Evolutionary conservation across 1,139 yeast species (phyloP), one percentile per base, ranked within the genome.

Genomic region (Protomyces macrosporus): DNA sequence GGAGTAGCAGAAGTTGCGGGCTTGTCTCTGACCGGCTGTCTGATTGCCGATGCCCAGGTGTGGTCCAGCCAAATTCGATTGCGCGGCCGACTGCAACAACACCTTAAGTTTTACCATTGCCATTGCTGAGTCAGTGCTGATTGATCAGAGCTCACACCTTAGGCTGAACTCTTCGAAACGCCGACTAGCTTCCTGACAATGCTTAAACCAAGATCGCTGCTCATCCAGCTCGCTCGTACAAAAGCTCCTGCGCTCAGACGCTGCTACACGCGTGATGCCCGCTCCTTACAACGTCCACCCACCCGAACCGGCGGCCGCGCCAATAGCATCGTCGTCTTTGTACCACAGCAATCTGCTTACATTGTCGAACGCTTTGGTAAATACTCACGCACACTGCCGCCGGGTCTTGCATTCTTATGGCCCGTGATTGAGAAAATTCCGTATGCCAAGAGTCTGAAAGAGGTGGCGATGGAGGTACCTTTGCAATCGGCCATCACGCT

Each of bases 281-380:
- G 53, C 16, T 32, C n/a, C 10, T 10, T 10, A 37, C 42, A 37
- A n/a, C 42, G 42, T 23, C 23, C 23, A 23, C 37, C 42, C 10
- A 33, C 37, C 10, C 35, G 37, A 12, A 16, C 50, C 10, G n/a
- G 39, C 3, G 37, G 50, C 14, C 14, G 45, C 9, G 40, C 89
- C 37, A 88, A 88, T 74, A 88, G 95, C 1, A 74, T 88, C 1
- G 74, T 88, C 53, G 78, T 87, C 58, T 89, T 89, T 73, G 96
- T 89, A 4, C 96, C 96, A 1, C 96, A 89, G 73, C 95, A 88
- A 75, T 86, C 89, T 12, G 96, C 96, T 3, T 89, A 95, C 91
- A 84, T 89, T 30, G 95, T 89, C 35, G 96, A 89, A 75, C 79
- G 96, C 68, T 89, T 89, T 96, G 96, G 96, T 39, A 87, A 86